Conservation (phyloP, 2,329 filamentous ascomycete genomes). For the Verticillium isaacii region DNA sequence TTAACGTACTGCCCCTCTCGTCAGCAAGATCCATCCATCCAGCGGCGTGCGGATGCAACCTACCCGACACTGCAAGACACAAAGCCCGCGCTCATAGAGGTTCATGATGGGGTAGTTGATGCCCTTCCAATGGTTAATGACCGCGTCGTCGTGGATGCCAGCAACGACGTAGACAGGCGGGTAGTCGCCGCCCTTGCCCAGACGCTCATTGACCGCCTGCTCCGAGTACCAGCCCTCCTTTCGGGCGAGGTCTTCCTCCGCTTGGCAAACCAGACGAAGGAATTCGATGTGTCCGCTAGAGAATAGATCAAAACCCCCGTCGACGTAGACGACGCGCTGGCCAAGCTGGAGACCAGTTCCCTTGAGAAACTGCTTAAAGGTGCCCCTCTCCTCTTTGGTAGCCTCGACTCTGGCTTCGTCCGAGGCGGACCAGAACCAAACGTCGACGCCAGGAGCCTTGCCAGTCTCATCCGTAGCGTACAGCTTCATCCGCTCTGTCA, state of each 20-base stretch:
- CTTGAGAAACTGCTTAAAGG: slow-evolving; percentile 63
- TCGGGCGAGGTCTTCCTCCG: slow-evolving; percentile 66
- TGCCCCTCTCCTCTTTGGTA: slow-evolving; percentile 55
- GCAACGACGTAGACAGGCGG: slow-evolving; percentile 82
- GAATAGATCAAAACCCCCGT: slow-evolving; percentile 95
- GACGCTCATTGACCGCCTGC: slow-evolving; percentile 57
- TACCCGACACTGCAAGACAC: slow-evolving; percentile 89
- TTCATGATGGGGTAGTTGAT: slow-evolving; percentile 99
- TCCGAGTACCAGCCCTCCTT: slow-evolving; percentile 70
- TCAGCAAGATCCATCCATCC: neutral
- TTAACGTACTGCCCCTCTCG: slow-evolving; percentile 65
- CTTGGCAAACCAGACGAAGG: slow-evolving; percentile 67
- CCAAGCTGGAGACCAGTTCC: slow-evolving; percentile 69
- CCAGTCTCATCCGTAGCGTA: slow-evolving; percentile 88
- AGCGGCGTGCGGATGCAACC: neutral
- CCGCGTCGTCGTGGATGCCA: slow-evolving; percentile 88
- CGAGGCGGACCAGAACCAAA: slow-evolving; percentile 75
- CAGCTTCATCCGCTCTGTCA: slow-evolving; percentile 72
- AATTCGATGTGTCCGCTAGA: slow-evolving; percentile 97
- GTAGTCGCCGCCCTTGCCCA: slow-evolving; percentile 68
- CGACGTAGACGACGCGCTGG: slow-evolving; percentile 88
- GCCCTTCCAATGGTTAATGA: slow-evolving; percentile 95
- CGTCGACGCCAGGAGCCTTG: slow-evolving; percentile 70
- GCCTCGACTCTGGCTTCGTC: slow-evolving; percentile 38
- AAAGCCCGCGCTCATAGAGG: slow-evolving; percentile 91